Percentiles rank a stretch among this genome's conserved stretches.
These are phyloP conservation scores for Sclerotinia spermophila DNA, from an alignment of 2,329 filamentous ascomycete genomes.

Conservation along the genomic window DNA sequence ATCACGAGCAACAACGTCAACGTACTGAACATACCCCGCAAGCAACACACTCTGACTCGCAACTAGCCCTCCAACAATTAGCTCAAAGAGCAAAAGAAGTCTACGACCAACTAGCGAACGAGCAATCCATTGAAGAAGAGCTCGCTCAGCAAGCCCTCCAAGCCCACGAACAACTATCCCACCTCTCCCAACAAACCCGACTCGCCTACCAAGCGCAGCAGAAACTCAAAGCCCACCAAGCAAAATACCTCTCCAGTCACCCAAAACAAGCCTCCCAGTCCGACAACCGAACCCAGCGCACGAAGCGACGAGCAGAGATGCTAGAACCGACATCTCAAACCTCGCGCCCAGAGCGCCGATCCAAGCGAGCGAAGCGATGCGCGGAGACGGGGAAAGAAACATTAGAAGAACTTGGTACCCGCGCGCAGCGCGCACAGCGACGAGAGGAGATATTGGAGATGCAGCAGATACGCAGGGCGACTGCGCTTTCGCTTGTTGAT, in stretches of 20 bases:
- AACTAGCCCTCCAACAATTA: not conserved
- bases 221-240: not conserved
- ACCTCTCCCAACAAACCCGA: not conserved
- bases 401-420: not conserved
- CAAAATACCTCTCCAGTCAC: not conserved
- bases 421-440: not conserved
- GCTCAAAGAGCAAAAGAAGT: not conserved
- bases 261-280: not conserved
- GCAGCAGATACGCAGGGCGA: not conserved
- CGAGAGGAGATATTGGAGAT: not conserved
- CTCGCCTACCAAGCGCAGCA: not conserved
- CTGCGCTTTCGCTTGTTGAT: not conserved
- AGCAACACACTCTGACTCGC: no score
- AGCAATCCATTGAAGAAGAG: no score
- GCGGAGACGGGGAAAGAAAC: not conserved
- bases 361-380: not conserved
- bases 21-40: no score
- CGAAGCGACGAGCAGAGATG: not conserved
- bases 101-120: not conserved
- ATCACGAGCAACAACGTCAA: not conserved
- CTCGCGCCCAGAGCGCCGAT: no score
- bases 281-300: no score
- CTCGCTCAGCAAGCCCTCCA: no score
- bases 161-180: not conserved
- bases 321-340: no score